Percentiles rank a stretch among this genome's conserved stretches.
Conservation (phyloP, 225 moss, liverwort and hornwort species). For the Sphagnum contortum region DNA sequence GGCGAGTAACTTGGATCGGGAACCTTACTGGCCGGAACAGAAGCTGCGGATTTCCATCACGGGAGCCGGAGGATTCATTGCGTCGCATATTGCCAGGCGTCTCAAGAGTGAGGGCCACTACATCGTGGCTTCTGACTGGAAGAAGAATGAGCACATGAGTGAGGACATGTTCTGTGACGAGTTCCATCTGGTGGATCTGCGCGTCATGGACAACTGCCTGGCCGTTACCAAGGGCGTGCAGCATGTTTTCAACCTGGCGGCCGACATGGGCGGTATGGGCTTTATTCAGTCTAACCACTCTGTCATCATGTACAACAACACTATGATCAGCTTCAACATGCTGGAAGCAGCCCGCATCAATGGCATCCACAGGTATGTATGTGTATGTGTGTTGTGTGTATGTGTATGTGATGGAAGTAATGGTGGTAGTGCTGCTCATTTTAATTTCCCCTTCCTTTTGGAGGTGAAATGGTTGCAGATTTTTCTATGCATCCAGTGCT, state of each 20-base stretch:
- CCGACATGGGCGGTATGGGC: conserved; percentile 93
- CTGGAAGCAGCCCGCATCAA: conserved; percentile 79
- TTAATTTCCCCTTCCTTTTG: too few relatives aligned
- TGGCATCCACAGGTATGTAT: conserved; percentile 41
- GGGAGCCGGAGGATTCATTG: conserved; percentile 81
- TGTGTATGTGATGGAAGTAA: too few relatives aligned
- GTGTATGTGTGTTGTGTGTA: too few relatives aligned
- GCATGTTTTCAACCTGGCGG: conserved; percentile 80
- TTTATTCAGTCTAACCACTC: conserved; percentile 88
- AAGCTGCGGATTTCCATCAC: conserved; percentile 72
- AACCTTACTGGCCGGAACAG: conserved; percentile 56
- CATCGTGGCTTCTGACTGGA: conserved; percentile 80
- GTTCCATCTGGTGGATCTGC: conserved; percentile 76
- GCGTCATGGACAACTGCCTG: conserved; percentile 71
- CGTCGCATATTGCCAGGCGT: conserved; percentile 72
- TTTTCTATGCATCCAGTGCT: conserved; percentile 91
- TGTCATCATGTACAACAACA: conserved; percentile 87
- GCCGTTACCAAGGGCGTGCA: conserved; percentile 52
- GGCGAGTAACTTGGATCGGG: conserved; percentile 67
- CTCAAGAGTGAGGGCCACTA: conserved; percentile 75
- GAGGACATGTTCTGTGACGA: conserved; percentile 90
- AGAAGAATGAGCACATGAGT: conserved; percentile 89
- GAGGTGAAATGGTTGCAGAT: conserved; percentile 22
- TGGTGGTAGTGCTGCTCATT: too few relatives aligned
- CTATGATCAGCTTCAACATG: conserved; percentile 90